Base-by-base conservation (phyloP, 208 protist genomes). In the Angomonas ambiguus region DNA sequence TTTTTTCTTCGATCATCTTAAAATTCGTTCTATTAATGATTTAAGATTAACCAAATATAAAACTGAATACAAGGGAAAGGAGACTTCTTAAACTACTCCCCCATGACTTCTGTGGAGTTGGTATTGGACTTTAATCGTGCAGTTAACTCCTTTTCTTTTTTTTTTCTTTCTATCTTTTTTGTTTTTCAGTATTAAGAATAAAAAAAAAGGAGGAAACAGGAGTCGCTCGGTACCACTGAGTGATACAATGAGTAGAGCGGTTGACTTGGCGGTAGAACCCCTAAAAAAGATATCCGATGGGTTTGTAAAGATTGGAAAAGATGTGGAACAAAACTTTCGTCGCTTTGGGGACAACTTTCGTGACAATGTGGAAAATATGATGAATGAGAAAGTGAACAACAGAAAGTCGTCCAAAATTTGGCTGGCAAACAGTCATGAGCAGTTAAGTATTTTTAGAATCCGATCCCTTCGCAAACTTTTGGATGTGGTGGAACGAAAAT, bases 381-480 rank as follows among this genome's bases (percentile, higher is more conserved):
- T 65, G 25, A 69, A 66, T n/a, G 35, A 53, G 11, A 51, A 49
- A 20, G 22, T 51, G 10, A 2, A 38, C 11, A 59, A 20, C 2
- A 34, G 57, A 6, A 48, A 67, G 0, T 61, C 64, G 31, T 49
- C 62, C 53, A 53, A 38, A 11, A 61, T 41, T 27, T 69, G 70
- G 45, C 25, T 63, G 30, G 35, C 60, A 1, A 66, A 76, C 45
- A 63, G 72, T 32, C 67, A 73, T 62, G 62, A 69, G 55, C 55
- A 76, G 60, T 33, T 42, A 5, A 58, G 51, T 13, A 30, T 73
- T 51, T 27, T 34, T 10, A 42, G 58, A 48, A 76, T 85, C 31
- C 67, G 69, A 57, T 80, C 73, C 31, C 33, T 82, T 58, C 80
- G 65, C 11, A 81, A 85, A 56, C 69, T 81, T 27, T 74, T 84